Evolutionary conservation across 225 moss, liverwort and hornwort species (phyloP).

Genomic region (Sphagnum contortum): DNA sequence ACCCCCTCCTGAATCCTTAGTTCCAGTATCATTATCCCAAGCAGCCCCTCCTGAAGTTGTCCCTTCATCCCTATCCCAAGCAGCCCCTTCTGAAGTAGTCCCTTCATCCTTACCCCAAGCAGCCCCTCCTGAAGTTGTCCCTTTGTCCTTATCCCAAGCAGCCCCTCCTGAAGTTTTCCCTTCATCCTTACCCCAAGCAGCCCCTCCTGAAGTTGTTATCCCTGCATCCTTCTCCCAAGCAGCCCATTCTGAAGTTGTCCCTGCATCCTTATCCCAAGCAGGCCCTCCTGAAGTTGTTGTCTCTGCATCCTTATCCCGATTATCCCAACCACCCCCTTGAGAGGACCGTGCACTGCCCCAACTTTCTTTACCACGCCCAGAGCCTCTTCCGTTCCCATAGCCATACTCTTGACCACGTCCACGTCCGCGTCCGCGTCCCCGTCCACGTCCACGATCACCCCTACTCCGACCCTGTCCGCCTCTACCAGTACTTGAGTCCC

Average conservation of each 20-base stretch:
- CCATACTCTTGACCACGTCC: constrained; percentile 16
- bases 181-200: too few species aligned
- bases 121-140: constrained; percentile 4
- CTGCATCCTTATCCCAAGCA: constrained; percentile 21
- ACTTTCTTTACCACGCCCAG: constrained; percentile 36
- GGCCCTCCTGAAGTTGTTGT: constrained; percentile 17
- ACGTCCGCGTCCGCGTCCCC: constrained; percentile 22
- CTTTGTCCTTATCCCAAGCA: constrained; percentile 13
- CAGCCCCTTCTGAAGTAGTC: neutral
- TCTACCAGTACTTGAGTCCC: constrained; percentile 20
- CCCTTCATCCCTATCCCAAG: constrained; percentile 13
- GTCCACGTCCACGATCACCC: constrained; percentile 39
- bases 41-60: constrained; percentile 5
- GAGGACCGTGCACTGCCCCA: constrained; percentile 20
- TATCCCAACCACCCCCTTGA: constrained; percentile 32
- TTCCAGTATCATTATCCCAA: neutral
- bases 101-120: too few species aligned
- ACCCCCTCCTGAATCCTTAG: neutral
- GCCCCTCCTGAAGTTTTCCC: neutral
- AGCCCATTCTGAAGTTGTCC: neutral
- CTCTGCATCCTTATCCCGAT: constrained; percentile 14
- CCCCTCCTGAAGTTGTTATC: neutral
- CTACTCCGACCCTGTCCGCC: constrained; percentile 31
- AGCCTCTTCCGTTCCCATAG: constrained; percentile 20
- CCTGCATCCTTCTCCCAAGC: constrained; percentile 10